Percentiles rank a stretch among this genome's conserved stretches.
These are phyloP conservation scores for Zelopaecilomyces penicillatus DNA, from an alignment of 2,329 filamentous ascomycete species.

Conservation along the genomic window DNA sequence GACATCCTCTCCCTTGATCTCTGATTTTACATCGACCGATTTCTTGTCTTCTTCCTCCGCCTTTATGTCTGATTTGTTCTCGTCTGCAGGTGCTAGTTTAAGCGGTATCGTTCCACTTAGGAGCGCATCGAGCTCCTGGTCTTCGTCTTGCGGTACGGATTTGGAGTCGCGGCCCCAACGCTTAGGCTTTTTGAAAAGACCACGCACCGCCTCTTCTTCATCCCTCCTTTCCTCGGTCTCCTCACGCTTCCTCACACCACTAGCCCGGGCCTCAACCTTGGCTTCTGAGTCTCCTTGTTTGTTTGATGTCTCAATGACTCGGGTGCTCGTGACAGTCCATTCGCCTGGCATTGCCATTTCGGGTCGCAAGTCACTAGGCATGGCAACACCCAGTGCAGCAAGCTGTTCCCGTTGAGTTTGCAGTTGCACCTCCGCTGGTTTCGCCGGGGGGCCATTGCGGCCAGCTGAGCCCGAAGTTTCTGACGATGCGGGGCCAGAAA, in stretches of 20 bases:
- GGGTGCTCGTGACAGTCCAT: conserved; percentile 67
- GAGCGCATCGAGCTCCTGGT: conserved; percentile 55
- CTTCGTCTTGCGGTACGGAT: conserved; percentile 37
- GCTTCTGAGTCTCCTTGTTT: conserved; percentile 32
- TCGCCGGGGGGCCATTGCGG: not conserved
- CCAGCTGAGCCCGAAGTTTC: conserved; percentile 15
- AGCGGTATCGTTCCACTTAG: conserved; percentile 30
- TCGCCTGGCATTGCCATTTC: conserved; percentile 85
- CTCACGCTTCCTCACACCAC: conserved; percentile 56
- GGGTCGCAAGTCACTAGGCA: conserved; percentile 68
- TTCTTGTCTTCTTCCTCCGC: conserved; percentile 17
- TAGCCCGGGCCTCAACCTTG: conserved; percentile 39
- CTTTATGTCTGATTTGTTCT: conserved; percentile 18
- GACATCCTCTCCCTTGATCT: conserved; percentile 17
- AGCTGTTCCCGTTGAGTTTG: conserved; percentile 83
- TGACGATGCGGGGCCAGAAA: conserved; percentile 37
- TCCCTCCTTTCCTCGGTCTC: conserved; percentile 52
- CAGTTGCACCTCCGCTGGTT: conserved; percentile 50
- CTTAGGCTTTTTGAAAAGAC: conserved; percentile 51
- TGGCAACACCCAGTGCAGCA: conserved; percentile 73
- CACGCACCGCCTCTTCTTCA: conserved; percentile 49
- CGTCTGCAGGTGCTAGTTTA: conserved; percentile 10
- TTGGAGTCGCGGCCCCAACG: conserved; percentile 47
- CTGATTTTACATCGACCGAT: conserved; percentile 17
- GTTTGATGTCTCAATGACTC: conserved; percentile 40